A percentile compares a stretch with the other conserved stretches of the same genome.
phyloP scores from a whole-genome alignment of 2,329 filamentous ascomycete species.

The Chaetothyriales sp. region DNA sequence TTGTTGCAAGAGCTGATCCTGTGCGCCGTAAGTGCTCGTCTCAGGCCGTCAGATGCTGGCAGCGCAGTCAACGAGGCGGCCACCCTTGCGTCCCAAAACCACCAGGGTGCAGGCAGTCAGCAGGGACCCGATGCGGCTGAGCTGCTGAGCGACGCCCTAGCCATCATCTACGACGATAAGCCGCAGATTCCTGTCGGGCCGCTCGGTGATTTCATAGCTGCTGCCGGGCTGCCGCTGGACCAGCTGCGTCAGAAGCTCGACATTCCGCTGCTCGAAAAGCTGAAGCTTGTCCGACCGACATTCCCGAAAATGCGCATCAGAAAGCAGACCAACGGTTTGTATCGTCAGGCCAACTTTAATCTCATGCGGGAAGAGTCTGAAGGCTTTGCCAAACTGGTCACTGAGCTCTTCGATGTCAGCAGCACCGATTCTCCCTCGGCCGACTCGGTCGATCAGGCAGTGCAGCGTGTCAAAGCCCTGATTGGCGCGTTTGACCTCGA shows the following conservation, averaged over 20 bases:
- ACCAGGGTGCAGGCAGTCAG: slow-evolving; percentile 40
- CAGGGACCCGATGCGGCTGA: neutral
- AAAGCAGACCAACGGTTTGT: slow-evolving; percentile 82
- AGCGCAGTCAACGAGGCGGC: slow-evolving; percentile 47
- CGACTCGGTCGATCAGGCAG: slow-evolving; percentile 67
- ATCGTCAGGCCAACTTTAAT: slow-evolving; percentile 94
- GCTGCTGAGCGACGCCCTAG: slow-evolving; percentile 38
- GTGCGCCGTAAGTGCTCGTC: slow-evolving; percentile 52
- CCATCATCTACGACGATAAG: slow-evolving; percentile 61
- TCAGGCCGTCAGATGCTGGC: slow-evolving; percentile 56
- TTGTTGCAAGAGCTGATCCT: slow-evolving; percentile 77
- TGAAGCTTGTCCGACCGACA: slow-evolving; percentile 70
- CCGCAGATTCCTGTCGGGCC: slow-evolving; percentile 32
- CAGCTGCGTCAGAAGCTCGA: slow-evolving; percentile 76
- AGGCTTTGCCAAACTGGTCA: slow-evolving; percentile 90
- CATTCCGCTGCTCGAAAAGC: slow-evolving; percentile 53
- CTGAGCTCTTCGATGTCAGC: slow-evolving; percentile 84
- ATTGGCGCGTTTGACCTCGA: slow-evolving; percentile 96
- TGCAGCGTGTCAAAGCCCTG: slow-evolving; percentile 81
- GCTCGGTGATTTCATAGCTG: slow-evolving; percentile 55
- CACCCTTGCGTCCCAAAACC: slow-evolving; percentile 28
- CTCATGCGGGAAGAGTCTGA: slow-evolving; percentile 87
- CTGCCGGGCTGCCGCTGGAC: slow-evolving; percentile 55
- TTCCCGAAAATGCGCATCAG: slow-evolving; percentile 73
- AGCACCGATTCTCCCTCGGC: slow-evolving; percentile 57